phyloP scores from a whole-genome alignment of 768 basidiomycete species.

The Phanerochaete carnosa region DNA sequence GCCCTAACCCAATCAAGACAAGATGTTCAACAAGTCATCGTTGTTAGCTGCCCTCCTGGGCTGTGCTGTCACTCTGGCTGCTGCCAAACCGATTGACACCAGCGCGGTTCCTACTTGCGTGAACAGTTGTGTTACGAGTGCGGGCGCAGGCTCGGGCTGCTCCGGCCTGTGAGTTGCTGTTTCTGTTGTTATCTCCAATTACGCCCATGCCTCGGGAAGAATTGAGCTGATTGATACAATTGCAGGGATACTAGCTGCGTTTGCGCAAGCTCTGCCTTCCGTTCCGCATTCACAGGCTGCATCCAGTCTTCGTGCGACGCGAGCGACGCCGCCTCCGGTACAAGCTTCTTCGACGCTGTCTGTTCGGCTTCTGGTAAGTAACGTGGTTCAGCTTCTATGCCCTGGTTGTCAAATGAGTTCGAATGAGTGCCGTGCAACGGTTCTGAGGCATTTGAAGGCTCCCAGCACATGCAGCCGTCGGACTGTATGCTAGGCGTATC shows the following conservation, averaged over 20 bases:
- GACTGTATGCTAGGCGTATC: no score
- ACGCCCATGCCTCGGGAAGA: background rate
- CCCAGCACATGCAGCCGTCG: no score
- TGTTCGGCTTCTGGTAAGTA: background rate
- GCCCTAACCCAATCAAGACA: background rate
- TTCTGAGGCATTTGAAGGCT: no score
- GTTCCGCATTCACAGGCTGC: background rate
- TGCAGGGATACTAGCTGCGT: background rate
- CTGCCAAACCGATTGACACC: slow-evolving; percentile 2
- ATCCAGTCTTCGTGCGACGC: background rate
- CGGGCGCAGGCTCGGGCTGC: background rate
- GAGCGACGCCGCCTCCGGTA: background rate
- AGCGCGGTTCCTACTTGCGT: slow-evolving; percentile 6
- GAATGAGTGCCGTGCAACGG: no score
- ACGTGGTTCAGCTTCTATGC: background rate
- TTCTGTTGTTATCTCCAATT: background rate
- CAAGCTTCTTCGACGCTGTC: background rate
- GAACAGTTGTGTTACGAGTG: slow-evolving; percentile 2
- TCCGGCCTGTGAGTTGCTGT: background rate
- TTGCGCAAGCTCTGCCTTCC: background rate
- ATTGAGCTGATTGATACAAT: background rate
- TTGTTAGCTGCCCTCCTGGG: slow-evolving; percentile 2
- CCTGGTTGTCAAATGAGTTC: background rate
- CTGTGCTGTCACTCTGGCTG: background rate
- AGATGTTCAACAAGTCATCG: slow-evolving; percentile 3